phyloP scores from a whole-genome alignment of 805 yeast genomes.

The Wickerhamiella occidentalis region DNA sequence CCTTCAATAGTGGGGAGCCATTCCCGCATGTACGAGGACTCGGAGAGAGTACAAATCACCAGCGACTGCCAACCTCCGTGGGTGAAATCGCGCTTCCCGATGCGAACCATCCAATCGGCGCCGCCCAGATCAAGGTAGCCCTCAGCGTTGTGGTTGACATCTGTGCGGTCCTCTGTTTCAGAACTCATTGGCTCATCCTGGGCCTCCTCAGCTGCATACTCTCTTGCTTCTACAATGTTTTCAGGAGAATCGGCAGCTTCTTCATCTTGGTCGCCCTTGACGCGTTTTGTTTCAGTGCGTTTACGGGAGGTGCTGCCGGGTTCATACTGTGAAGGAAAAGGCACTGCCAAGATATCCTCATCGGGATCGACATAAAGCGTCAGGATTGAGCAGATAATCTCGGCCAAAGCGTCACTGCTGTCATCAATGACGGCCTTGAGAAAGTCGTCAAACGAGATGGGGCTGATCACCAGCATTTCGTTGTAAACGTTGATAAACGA shows the following conservation, averaged over 20 bases:
- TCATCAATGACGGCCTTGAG: constrained; percentile 41
- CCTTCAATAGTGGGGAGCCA: constrained; percentile 39
- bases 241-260: constrained; percentile 20
- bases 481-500: constrained; percentile 60
- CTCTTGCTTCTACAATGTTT: no score
- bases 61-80: constrained; percentile 82
- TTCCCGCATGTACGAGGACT: constrained; percentile 44
- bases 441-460: constrained; percentile 71
- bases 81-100: constrained; percentile 59
- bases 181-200: constrained; percentile 24
- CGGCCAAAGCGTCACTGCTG: constrained; percentile 37
- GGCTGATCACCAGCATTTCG: constrained; percentile 50
- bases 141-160: constrained; percentile 17
- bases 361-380: constrained; percentile 41
- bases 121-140: constrained; percentile 8
- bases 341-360: constrained; percentile 29
- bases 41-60: constrained; percentile 57
- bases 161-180: constrained; percentile 7
- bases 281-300: not conserved
- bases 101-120: constrained; percentile 59
- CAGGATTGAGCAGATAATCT: constrained; percentile 54
- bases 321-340: constrained; percentile 26
- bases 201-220: constrained; percentile 24
- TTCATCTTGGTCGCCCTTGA: constrained; percentile 6
- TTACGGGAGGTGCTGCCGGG: constrained; percentile 23